Conservation (phyloP, 2,329 filamentous ascomycete genomes). For the Paraphaeosphaeria sporulosa region DNA sequence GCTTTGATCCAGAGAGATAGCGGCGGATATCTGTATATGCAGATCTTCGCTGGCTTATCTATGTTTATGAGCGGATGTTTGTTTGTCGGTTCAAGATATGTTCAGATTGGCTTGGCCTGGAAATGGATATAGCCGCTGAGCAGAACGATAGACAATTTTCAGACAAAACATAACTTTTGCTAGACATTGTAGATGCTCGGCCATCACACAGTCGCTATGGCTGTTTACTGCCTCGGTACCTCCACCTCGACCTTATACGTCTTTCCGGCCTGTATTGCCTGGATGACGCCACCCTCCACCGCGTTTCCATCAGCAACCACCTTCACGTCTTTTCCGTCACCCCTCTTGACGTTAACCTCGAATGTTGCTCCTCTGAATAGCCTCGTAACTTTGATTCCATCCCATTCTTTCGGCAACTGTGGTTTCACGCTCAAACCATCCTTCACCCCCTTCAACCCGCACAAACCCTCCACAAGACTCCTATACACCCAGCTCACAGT, state of each 20-base stretch:
- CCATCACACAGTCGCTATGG: background rate
- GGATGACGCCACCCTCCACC: constrained; percentile 54
- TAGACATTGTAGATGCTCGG: background rate
- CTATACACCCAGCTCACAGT: constrained; percentile 66
- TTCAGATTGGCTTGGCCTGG: constrained; percentile 2
- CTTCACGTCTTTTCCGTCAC: constrained; percentile 51
- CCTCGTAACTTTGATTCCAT: constrained; percentile 57
- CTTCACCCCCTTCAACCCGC: constrained; percentile 60
- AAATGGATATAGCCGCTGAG: background rate
- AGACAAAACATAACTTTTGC: background rate
- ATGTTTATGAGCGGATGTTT: constrained; percentile 8
- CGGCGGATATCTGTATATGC: constrained; percentile 2
- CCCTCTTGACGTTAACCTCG: constrained; percentile 54
- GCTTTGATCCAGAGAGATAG: background rate
- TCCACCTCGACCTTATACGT: constrained; percentile 57
- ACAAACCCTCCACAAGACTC: constrained; percentile 63
- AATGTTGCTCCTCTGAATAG: constrained; percentile 62
- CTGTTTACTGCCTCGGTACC: constrained; percentile 28
- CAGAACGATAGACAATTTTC: background rate
- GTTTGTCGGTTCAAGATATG: constrained; percentile 6
- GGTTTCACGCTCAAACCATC: constrained; percentile 58
- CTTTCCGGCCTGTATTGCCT: constrained; percentile 52
- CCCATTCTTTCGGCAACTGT: constrained; percentile 61
- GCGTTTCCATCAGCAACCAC: constrained; percentile 51
- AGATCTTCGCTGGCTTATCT: constrained; percentile 2